These are phyloP conservation scores for Leccinum solheimii DNA, from an alignment of 1,284 basidiomycete species.

Conservation along the genomic window DNA sequence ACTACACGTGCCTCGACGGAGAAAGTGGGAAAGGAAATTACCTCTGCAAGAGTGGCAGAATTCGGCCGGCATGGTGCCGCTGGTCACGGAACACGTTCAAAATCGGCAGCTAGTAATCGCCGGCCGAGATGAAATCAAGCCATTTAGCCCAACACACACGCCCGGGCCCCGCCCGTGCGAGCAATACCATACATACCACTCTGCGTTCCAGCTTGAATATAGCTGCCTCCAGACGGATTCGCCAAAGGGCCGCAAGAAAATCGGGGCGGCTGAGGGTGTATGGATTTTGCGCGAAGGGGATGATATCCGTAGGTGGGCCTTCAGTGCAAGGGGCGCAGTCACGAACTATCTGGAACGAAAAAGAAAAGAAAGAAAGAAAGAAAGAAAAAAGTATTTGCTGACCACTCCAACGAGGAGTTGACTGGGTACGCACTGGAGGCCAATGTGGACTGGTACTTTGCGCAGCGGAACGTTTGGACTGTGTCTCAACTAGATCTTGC, in stretches of 20 bases:
- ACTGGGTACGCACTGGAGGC: not conserved
- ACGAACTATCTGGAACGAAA: not conserved
- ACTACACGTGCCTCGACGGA: not conserved
- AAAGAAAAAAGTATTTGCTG: not conserved
- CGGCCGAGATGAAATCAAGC: constrained; percentile 1
- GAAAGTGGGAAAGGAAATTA: not conserved
- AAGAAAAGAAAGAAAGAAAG: not conserved
- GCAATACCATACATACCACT: constrained; percentile 26
- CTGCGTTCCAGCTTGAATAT: constrained; percentile 27
- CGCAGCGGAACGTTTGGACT: constrained; percentile 1
- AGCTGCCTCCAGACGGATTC: constrained; percentile 19
- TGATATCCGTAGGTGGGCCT: not conserved
- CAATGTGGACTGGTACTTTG: not conserved
- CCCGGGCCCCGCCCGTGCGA: not conserved
- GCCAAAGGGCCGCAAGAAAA: constrained; percentile 21
- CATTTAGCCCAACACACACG: not conserved
- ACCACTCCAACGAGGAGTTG: not conserved
- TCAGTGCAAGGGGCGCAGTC: not conserved
- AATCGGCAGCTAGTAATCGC: constrained; percentile 19
- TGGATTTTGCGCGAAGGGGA: not conserved
- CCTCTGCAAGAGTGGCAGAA: constrained; percentile 2
- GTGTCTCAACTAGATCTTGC: not conserved
- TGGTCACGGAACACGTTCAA: constrained; percentile 21
- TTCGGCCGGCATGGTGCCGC: not conserved
- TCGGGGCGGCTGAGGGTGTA: constrained; percentile 5